Percentiles rank a stretch among this genome's conserved stretches.
Evolutionary conservation across 2,329 filamentous ascomycete species (phyloP).

Genomic region (Chalara sp.): DNA sequence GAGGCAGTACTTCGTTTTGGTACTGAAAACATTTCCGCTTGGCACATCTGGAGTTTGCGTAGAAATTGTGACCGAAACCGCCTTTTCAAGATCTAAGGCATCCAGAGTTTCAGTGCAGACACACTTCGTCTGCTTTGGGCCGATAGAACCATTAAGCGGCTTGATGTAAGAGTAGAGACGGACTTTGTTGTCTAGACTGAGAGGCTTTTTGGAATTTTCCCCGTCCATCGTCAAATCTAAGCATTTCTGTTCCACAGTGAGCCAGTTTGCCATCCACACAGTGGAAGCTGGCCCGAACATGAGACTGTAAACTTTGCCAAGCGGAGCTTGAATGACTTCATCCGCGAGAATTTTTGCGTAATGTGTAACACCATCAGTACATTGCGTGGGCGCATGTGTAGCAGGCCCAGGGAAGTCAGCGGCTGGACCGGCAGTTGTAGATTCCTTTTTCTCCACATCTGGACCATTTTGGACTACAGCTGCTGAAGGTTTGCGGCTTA

Average conservation of each 20-base stretch:
- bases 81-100: slow-evolving; percentile 77
- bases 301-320: slow-evolving; percentile 85
- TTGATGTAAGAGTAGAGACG: slow-evolving; percentile 86
- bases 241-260: slow-evolving; percentile 82
- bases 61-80: slow-evolving; percentile 71
- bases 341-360: slow-evolving; percentile 83
- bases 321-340: slow-evolving; percentile 75
- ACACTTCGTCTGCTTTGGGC: slow-evolving; percentile 91
- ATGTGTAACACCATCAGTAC: slow-evolving; percentile 69
- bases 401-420: slow-evolving; percentile 79
- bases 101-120: slow-evolving; percentile 83
- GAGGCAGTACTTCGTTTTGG: slow-evolving; percentile 91
- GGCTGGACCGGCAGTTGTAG: slow-evolving; percentile 33
- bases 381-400: slow-evolving; percentile 78
- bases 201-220: slow-evolving; percentile 52
- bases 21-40: slow-evolving; percentile 82
- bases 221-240: slow-evolving; percentile 73
- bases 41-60: slow-evolving; percentile 94
- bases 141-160: slow-evolving; percentile 73
- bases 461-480: slow-evolving; percentile 36
- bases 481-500: slow-evolving; percentile 68
- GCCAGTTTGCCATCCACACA: slow-evolving; percentile 78
- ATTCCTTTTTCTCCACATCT: slow-evolving; percentile 43
- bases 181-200: slow-evolving; percentile 67
- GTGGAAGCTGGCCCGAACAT: slow-evolving; percentile 79